Percentiles rank a stretch among this genome's conserved stretches.
These are phyloP conservation scores for Bertia moriformis DNA, from an alignment of 2,329 filamentous ascomycete species.

Conservation along the genomic window DNA sequence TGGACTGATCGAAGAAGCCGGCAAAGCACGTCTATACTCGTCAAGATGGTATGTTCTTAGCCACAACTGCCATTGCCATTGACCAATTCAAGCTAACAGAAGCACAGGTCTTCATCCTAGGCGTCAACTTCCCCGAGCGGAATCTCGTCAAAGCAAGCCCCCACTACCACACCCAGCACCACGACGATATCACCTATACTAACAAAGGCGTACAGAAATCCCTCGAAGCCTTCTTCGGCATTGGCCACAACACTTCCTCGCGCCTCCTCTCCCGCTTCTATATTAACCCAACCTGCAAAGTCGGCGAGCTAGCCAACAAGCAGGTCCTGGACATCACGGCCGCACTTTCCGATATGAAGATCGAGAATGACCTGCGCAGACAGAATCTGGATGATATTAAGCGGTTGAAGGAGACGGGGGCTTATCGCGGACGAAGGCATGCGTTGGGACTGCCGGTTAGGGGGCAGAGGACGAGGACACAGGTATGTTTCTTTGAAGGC, in stretches of 20 bases:
- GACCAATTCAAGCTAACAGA: constrained; percentile 5
- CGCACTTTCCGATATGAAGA: constrained; percentile 47
- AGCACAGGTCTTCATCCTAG: constrained; percentile 43
- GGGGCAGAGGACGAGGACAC: constrained; percentile 46
- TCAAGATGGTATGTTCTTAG: constrained; percentile 14
- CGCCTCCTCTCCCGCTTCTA: constrained; percentile 42
- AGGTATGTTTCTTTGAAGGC: constrained; percentile 23
- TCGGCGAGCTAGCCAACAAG: constrained; percentile 37
- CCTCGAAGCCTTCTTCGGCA: constrained; percentile 42
- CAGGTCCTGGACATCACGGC: constrained; percentile 43
- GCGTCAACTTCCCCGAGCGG: constrained; percentile 45
- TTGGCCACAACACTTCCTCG: constrained; percentile 31
- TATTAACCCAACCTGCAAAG: constrained; percentile 43
- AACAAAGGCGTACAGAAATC: constrained; percentile 14
- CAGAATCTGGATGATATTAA: constrained; percentile 44
- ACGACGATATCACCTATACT: too few species aligned
- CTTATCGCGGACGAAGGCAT: constrained; percentile 46
- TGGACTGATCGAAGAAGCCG: not conserved
- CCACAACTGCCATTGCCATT: not conserved
- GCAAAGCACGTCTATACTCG: not conserved
- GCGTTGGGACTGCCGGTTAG: constrained; percentile 48
- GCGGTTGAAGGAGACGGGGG: constrained; percentile 45
- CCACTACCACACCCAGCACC: constrained; percentile 4
- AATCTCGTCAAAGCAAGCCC: constrained; percentile 38
- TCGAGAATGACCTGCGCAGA: constrained; percentile 48